Conservation (phyloP, 768 basidiomycete species). For the Boletellus emodensis region DNA sequence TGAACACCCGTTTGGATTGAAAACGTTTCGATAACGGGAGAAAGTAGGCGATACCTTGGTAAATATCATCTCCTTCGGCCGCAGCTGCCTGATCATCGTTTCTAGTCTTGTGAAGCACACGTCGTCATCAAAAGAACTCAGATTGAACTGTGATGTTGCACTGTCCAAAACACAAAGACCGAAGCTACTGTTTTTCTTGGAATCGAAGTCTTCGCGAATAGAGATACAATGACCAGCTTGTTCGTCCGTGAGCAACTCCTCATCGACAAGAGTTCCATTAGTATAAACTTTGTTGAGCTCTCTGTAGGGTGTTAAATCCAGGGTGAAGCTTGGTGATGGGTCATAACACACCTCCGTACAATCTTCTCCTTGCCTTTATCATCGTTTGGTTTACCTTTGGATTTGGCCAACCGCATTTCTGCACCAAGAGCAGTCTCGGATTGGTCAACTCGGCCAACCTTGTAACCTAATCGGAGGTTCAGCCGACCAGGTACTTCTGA, state of each 20-base stretch:
- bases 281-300: constrained; percentile 96
- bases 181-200: constrained; percentile 52
- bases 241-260: constrained; percentile 82
- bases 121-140: constrained; percentile 89
- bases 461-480: constrained; percentile 55
- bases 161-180: constrained; percentile 93
- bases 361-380: constrained; percentile 79
- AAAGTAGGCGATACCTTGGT: constrained; percentile 58
- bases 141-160: constrained; percentile 90
- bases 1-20: background rate
- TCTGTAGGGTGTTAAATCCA: constrained; percentile 32
- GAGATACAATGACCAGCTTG: constrained; percentile 94
- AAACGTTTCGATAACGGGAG: background rate
- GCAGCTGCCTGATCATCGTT: constrained; percentile 85
- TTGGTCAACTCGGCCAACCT: constrained; percentile 96
- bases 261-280: constrained; percentile 92
- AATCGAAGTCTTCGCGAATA: constrained; percentile 56
- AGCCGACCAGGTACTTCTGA: background rate
- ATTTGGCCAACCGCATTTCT: constrained; percentile 87
- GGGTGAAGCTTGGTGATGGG: background rate
- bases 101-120: constrained; percentile 89
- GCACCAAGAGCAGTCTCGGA: constrained; percentile 95
- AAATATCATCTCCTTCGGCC: constrained; percentile 88
- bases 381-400: constrained; percentile 37
- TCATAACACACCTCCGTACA: constrained; percentile 59